Base-by-base conservation (phyloP, 1,139 yeast genomes). In the Taphrina flavorubra region DNA sequence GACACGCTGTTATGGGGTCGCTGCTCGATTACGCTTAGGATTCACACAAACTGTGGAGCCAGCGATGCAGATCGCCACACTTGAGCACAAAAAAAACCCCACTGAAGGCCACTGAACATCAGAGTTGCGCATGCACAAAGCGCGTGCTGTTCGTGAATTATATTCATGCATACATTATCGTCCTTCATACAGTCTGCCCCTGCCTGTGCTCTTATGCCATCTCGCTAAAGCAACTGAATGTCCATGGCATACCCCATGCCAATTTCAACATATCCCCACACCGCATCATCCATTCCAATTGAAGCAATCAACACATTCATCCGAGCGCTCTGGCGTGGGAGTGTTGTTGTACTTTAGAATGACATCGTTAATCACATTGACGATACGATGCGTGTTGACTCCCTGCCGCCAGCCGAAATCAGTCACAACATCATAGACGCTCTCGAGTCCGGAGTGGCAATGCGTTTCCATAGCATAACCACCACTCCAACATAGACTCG, bases 401-500 rank as follows among this genome's bases (percentile, higher is more conserved):
- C 89, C 91, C 14, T 92, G 95, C 74, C 86, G 87, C 98, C 98
- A 94, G 2, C 98, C 98, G 72, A 84, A 80, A 74, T 94, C 98
- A 5, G 85, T 83, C 16, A 92, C 97, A 25, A 89, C 94, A 75
- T 94, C 99, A 79, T 94, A 95, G 25, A 88, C 84, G 77, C 99
- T 94, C 69, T 86, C 87, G 75, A 85, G 84, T 0, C 99, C 99
- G 0, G 97, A 86, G 77, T 94, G 99, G 76, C 99, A 94, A 51
- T 88, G 88, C 0, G 97, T 89, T 77, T 94, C 99, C 97, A 94
- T 88, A 11, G 99, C 99, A 78, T 92, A 94, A 0, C 99, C 99
- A 0, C 90, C 97, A 14, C 90, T 84, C 74, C 94, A 88, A 78
- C 99, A 94, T 3, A 94, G 79, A 0, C 96, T 89, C 8, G 95